Conservation (phyloP, 352 stramenopile species). For the Elongisporangium undulatum region DNA sequence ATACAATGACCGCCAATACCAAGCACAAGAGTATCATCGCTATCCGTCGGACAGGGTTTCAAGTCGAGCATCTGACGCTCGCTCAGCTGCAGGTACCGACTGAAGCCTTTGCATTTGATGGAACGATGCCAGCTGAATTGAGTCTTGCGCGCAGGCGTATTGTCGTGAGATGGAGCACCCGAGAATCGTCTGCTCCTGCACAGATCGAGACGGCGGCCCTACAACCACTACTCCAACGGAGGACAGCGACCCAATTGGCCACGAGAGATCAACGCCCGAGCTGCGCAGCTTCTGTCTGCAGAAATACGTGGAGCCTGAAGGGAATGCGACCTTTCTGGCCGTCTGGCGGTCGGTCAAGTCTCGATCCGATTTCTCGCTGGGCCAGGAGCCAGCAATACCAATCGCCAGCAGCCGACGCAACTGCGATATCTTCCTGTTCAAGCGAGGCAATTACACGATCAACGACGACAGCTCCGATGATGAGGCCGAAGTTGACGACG, state of each 20-base stretch:
- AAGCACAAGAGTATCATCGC: slow-evolving; percentile 12
- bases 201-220: slow-evolving; percentile 1
- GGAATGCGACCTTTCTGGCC: slow-evolving; percentile 29
- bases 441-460: not conserved
- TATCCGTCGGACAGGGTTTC: slow-evolving; percentile 30
- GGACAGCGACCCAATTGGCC: not conserved
- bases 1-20: slow-evolving; percentile 14
- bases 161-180: slow-evolving; percentile 35
- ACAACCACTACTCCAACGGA: not conserved
- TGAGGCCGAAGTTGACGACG: not conserved
- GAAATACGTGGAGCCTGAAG: slow-evolving; percentile 20
- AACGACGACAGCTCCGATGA: slow-evolving; percentile 4
- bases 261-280: slow-evolving; percentile 1
- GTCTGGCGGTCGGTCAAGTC: slow-evolving; percentile 20
- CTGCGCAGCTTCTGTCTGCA: slow-evolving; percentile 38
- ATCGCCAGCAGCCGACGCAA: not conserved
- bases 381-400: not conserved
- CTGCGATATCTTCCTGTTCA: not conserved
- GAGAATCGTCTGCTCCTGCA: slow-evolving; percentile 2
- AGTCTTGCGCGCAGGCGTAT: slow-evolving; percentile 15
- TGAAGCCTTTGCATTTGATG: not conserved
- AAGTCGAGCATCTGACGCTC: slow-evolving; percentile 15
- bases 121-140: not conserved
- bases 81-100: slow-evolving; percentile 28
- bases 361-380: not conserved